phyloP scores from a whole-genome alignment of 2,329 filamentous ascomycete genomes.

The Arachnomyces sp. region DNA sequence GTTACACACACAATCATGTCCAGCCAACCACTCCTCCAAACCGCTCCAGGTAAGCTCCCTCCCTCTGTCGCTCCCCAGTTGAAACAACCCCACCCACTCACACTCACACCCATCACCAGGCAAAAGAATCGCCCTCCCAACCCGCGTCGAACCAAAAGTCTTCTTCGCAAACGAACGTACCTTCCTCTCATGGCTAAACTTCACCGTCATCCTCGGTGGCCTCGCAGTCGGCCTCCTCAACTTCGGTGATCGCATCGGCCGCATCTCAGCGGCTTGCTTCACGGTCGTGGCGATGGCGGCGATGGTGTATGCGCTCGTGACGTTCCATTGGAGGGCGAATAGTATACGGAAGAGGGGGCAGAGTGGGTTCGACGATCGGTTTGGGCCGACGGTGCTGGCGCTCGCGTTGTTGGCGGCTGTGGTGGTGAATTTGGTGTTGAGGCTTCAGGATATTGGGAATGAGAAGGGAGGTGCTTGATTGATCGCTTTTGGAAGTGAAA shows the following conservation, averaged over 20 bases:
- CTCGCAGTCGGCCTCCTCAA: constrained; percentile 95
- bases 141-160: constrained; percentile 97
- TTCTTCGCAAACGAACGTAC: constrained; percentile 99
- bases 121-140: constrained; percentile 96
- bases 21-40: constrained; percentile 90
- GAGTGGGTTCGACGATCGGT: constrained; percentile 91
- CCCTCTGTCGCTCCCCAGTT: constrained; percentile 1
- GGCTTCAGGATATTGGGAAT: constrained; percentile 32
- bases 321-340: constrained; percentile 94
- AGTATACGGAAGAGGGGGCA: constrained; percentile 86
- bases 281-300: constrained; percentile 88
- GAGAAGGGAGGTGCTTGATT: constrained; percentile 1
- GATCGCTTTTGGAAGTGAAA: not conserved
- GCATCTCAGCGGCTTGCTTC: constrained; percentile 89
- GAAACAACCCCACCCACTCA: constrained; percentile 5
- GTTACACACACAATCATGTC: constrained; percentile 58
- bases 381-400: constrained; percentile 84
- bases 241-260: constrained; percentile 89
- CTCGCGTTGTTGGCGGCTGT: constrained; percentile 79
- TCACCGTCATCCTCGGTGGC: constrained; percentile 95
- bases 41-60: constrained; percentile 64
- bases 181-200: constrained; percentile 99
- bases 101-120: constrained; percentile 44
- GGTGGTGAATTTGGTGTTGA: constrained; percentile 89
- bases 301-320: constrained; percentile 90